These are phyloP conservation scores for Hemisphaericaspora nanyangensis DNA, from an alignment of 805 yeast genomes.

Conservation along the genomic window DNA sequence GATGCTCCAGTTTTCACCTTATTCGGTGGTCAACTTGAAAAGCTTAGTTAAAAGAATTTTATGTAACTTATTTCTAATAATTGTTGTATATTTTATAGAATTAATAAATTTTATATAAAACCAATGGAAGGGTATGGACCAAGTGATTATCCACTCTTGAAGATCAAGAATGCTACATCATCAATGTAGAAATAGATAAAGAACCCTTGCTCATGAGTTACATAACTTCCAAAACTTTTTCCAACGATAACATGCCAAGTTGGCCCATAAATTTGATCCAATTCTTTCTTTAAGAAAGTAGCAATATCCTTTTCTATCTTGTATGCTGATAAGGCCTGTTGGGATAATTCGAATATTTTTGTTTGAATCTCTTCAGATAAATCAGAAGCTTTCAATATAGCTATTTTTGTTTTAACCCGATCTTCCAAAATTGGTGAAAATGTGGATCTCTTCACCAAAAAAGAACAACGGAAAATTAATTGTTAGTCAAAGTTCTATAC, in stretches of 20 bases:
- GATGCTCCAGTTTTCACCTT: conserved; percentile 86
- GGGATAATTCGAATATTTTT: conserved; percentile 44
- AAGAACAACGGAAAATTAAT: too few species aligned
- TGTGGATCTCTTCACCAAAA: too few species aligned
- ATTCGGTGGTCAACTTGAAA: conserved; percentile 74
- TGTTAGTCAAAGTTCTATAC: background rate
- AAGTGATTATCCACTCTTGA: conserved; percentile 61
- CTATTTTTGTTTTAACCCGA: too few species aligned
- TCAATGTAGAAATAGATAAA: conserved; percentile 72
- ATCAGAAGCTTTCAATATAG: conserved; percentile 41
- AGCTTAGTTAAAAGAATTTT: background rate
- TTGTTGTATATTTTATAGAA: background rate
- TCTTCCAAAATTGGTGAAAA: too few species aligned
- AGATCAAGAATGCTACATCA: conserved; percentile 61
- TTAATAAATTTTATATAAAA: background rate
- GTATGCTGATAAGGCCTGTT: conserved; percentile 38
- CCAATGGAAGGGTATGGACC: background rate
- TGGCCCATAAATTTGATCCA: conserved; percentile 62
- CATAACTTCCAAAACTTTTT: conserved; percentile 72
- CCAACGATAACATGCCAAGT: conserved; percentile 86
- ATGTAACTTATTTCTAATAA: background rate
- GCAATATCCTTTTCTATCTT: conserved; percentile 62
- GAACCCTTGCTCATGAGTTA: conserved; percentile 72
- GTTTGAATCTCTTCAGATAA: conserved; percentile 52
- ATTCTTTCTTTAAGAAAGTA: conserved; percentile 56